phyloP scores from a whole-genome alignment of 805 yeast species.

The Blastobotrys chiropterorum region DNA sequence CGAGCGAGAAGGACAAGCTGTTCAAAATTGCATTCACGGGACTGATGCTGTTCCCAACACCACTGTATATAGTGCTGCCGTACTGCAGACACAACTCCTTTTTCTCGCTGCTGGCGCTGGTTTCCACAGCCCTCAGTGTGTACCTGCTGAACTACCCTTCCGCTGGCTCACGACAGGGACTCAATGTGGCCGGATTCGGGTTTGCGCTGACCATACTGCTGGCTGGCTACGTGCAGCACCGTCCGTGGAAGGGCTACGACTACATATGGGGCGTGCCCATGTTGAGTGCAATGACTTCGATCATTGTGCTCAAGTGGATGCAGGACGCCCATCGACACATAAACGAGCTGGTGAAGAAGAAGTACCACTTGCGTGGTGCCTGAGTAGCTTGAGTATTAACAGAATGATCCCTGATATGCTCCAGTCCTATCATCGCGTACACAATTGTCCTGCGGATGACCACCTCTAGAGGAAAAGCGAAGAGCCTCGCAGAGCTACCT shows the following conservation, averaged over 20 bases:
- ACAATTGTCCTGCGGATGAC: too few species aligned
- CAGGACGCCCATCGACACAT: conserved; percentile 18
- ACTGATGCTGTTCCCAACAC: conserved; percentile 28
- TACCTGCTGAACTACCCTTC: conserved; percentile 17
- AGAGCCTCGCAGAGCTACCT: too few species aligned
- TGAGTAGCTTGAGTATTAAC: conserved; percentile 6
- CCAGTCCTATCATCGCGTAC: too few species aligned
- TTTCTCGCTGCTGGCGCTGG: conserved; percentile 26
- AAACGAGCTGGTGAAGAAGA: conserved; percentile 9
- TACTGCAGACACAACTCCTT: conserved; percentile 25
- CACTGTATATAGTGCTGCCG: conserved; percentile 24
- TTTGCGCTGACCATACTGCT: conserved; percentile 19
- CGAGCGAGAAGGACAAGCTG: conserved; percentile 18
- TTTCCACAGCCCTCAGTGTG: conserved; percentile 21
- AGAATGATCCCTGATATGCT: too few species aligned
- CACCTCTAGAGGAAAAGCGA: too few species aligned
- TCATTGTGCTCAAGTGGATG: conserved; percentile 26
- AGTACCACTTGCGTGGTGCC: conserved; percentile 27
- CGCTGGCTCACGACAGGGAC: not conserved
- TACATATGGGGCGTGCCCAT: conserved; percentile 29
- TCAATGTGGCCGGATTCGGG: conserved; percentile 8
- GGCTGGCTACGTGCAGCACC: conserved; percentile 20
- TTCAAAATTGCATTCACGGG: conserved; percentile 23
- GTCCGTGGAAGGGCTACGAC: conserved; percentile 26
- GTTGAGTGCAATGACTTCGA: conserved; percentile 19